A percentile compares a stretch with the other conserved stretches of the same genome.
These are phyloP conservation scores for Phytophthora capsici DNA, from an alignment of 352 stramenopile genomes.

Conservation along the genomic window DNA sequence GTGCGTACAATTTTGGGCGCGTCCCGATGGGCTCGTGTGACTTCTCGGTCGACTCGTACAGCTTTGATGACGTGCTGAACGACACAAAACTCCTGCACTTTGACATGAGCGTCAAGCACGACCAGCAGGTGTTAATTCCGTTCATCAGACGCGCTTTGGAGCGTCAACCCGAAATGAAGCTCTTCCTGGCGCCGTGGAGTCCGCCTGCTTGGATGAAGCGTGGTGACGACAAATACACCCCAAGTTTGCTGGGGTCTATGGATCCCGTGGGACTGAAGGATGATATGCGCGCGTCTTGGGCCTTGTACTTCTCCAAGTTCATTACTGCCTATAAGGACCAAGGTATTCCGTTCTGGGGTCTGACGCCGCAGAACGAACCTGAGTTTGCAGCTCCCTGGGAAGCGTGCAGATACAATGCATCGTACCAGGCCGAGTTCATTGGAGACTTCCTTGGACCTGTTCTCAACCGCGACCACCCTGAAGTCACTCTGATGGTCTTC, in stretches of 20 bases:
- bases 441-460: constrained; percentile 84
- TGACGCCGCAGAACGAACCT: constrained; percentile 93
- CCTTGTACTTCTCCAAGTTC: constrained; percentile 93
- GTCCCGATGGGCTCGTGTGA: constrained; percentile 92
- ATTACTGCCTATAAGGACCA: constrained; percentile 90
- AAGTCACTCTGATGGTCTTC: constrained; percentile 92
- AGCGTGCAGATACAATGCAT: constrained; percentile 60
- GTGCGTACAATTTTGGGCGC: constrained; percentile 87
- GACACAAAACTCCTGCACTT: constrained; percentile 83
- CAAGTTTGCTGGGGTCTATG: constrained; percentile 71
- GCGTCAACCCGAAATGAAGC: constrained; percentile 73
- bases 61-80: constrained; percentile 77
- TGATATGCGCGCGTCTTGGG: constrained; percentile 75
- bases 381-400: constrained; percentile 81
- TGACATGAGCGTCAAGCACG: constrained; percentile 71
- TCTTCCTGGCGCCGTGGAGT: constrained; percentile 91
- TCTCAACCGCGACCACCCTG: constrained; percentile 84
- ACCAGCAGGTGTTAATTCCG: constrained; percentile 83
- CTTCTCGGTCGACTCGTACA: constrained; percentile 89
- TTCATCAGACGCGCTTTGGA: constrained; percentile 80
- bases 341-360: constrained; percentile 86
- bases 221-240: constrained; percentile 44
- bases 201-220: constrained; percentile 91
- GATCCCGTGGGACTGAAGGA: constrained; percentile 55
- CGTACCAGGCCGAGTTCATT: constrained; percentile 82